Percentiles rank a stretch among this genome's conserved stretches.
phyloP scores from a whole-genome alignment of 768 basidiomycete genomes.

The Mycena latifolia region DNA sequence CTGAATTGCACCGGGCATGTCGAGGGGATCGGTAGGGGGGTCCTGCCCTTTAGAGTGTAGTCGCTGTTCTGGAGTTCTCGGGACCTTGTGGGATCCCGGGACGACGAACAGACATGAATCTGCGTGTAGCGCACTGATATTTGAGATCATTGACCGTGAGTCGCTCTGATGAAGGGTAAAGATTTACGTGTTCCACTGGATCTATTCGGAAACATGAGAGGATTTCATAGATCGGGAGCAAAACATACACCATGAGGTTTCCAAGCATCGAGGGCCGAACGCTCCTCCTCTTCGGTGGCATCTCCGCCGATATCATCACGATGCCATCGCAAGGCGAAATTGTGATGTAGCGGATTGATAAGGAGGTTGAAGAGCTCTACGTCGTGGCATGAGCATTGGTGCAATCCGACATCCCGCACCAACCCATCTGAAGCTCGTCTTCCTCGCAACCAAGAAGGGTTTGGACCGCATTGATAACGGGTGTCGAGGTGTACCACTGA shows the following conservation, averaged over 20 bases:
- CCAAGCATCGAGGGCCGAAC: slow-evolving; percentile 65
- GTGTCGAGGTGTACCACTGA: slow-evolving; percentile 74
- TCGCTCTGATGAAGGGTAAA: not conserved
- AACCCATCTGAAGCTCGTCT: slow-evolving; percentile 80
- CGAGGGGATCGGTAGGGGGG: slow-evolving; percentile 68
- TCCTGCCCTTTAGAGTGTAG: slow-evolving; percentile 61
- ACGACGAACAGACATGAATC: slow-evolving; percentile 81
- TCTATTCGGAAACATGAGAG: slow-evolving; percentile 48
- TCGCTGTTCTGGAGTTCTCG: slow-evolving; percentile 71
- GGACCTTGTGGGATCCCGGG: slow-evolving; percentile 71
- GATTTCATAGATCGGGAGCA: not conserved
- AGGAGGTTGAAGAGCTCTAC: slow-evolving; percentile 82
- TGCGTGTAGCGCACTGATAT: slow-evolving; percentile 70
- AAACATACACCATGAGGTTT: slow-evolving; percentile 71
- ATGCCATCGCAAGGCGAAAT: slow-evolving; percentile 85
- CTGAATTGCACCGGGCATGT: slow-evolving; percentile 77
- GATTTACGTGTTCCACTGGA: slow-evolving; percentile 87
- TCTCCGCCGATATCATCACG: slow-evolving; percentile 78
- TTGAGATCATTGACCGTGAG: not conserved
- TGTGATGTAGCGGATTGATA: slow-evolving; percentile 73
- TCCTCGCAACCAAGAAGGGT: slow-evolving; percentile 68
- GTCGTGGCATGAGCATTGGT: not conserved
- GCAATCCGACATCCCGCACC: slow-evolving; percentile 33
- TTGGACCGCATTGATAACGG: slow-evolving; percentile 56
- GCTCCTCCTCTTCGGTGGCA: slow-evolving; percentile 72